These are phyloP conservation scores for Stentor roeselii DNA, from an alignment of 73 alveolate species.

Conservation along the genomic window DNA sequence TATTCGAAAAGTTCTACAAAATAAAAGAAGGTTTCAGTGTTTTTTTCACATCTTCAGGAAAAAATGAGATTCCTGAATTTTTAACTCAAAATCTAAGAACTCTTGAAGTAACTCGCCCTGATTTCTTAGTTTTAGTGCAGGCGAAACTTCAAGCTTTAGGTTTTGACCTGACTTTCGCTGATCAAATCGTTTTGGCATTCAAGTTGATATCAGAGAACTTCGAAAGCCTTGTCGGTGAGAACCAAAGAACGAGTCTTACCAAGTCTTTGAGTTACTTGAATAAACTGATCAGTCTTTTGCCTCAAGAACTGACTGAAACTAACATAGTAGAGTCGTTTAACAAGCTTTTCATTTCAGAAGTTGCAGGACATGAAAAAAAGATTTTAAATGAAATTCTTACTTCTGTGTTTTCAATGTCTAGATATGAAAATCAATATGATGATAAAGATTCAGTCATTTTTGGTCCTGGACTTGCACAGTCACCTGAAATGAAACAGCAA, in stretches of 20 bases:
- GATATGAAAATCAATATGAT: neutral
- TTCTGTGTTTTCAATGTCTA: neutral
- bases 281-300: neutral
- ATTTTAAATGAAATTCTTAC: neutral
- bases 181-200: neutral
- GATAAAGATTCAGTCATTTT: neutral
- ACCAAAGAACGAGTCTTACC: neutral
- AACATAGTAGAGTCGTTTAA: neutral
- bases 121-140: neutral
- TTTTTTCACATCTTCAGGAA: neutral
- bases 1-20: neutral
- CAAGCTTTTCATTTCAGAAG: neutral
- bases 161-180: neutral
- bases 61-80: neutral
- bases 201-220: neutral
- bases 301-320: neutral
- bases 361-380: neutral
- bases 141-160: neutral
- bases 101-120: neutral
- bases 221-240: neutral
- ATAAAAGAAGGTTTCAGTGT: conserved; percentile 5
- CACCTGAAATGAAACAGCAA: neutral
- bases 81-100: neutral
- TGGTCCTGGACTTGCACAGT: neutral
- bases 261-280: neutral